phyloP scores from a whole-genome alignment of 108 stramenopile species.

The Cyclostephanos invisitatus region DNA sequence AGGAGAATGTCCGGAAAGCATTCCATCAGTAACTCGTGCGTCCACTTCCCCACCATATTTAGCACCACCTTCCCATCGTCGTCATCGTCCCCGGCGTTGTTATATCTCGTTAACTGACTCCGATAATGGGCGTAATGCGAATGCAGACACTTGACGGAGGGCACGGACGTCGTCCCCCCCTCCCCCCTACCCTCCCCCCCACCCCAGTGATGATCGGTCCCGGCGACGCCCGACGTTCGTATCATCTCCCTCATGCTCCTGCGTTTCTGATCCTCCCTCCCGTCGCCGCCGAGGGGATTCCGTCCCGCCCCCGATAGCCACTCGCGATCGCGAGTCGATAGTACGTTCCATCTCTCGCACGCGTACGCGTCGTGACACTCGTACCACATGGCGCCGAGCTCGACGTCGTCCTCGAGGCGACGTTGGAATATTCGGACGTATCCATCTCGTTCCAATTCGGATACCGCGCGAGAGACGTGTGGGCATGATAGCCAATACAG shows the following conservation, averaged over 20 bases:
- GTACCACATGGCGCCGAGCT: slow-evolving; percentile 26
- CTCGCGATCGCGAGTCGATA: slow-evolving; percentile 51
- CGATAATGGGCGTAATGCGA: slow-evolving; percentile 82
- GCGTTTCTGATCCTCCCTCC: slow-evolving; percentile 20
- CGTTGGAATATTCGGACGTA: slow-evolving; percentile 54
- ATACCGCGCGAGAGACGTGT: slow-evolving; percentile 59
- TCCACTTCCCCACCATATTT: slow-evolving; percentile 6
- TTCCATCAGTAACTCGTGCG: slow-evolving; percentile 6
- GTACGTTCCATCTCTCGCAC: slow-evolving; percentile 53
- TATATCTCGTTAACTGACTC: slow-evolving; percentile 28
- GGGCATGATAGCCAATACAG: slow-evolving; percentile 75
- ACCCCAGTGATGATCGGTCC: slow-evolving; percentile 47
- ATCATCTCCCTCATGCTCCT: slow-evolving; percentile 59
- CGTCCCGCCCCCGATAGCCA: slow-evolving; percentile 41
- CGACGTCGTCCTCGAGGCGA: slow-evolving; percentile 33
- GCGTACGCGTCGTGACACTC: slow-evolving; percentile 67
- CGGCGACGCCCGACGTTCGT: slow-evolving; percentile 69
- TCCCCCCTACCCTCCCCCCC: neutral
- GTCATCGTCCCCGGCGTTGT: neutral
- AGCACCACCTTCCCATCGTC: neutral
- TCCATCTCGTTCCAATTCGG: slow-evolving; percentile 65
- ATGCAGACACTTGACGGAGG: slow-evolving; percentile 75
- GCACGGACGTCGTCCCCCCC: slow-evolving; percentile 15
- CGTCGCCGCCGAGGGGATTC: slow-evolving; percentile 10
- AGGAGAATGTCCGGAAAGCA: neutral